Evolutionary conservation across 2,329 filamentous ascomycete genomes (phyloP).

Genomic region (Diplocarpon rosae): DNA sequence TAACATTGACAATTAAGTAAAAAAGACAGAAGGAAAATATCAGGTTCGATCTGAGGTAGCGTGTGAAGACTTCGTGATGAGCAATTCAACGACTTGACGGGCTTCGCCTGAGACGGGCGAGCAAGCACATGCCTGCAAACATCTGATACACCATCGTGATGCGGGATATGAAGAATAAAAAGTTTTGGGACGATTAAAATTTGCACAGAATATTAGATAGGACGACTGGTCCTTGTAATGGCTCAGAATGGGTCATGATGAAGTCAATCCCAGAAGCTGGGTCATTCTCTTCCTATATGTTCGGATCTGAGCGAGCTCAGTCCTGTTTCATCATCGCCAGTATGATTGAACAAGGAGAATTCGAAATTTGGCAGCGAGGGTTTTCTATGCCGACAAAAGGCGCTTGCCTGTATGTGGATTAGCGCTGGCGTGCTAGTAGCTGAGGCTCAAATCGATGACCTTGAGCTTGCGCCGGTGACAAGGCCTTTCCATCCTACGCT

Average conservation of each 20-base stretch:
- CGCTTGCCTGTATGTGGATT: conserved; percentile 20
- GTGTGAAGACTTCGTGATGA: too few species aligned
- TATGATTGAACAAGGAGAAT: neutral
- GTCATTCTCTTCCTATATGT: conserved; percentile 60
- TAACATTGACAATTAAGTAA: too few species aligned
- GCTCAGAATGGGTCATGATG: conserved; percentile 50
- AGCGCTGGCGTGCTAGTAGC: neutral
- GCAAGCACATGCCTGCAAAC: too few species aligned
- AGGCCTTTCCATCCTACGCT: neutral
- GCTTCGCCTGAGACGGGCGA: too few species aligned
- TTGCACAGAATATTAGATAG: neutral
- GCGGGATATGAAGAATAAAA: too few species aligned
- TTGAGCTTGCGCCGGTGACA: neutral
- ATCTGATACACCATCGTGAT: too few species aligned
- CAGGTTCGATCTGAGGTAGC: too few species aligned
- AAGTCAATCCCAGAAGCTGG: conserved; percentile 41
- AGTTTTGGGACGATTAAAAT: neutral
- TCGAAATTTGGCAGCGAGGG: neutral
- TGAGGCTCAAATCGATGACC: neutral
- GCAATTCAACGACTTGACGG: too few species aligned
- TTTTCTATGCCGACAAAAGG: neutral
- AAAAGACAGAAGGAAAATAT: too few species aligned
- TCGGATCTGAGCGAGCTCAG: conserved; percentile 40
- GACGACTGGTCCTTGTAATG: conserved; percentile 22
- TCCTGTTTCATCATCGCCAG: conserved; percentile 39